A percentile compares a stretch with the other conserved stretches of the same genome.
phyloP scores from a whole-genome alignment of 2,329 filamentous ascomycete genomes.

The Mariannaea elegans region DNA sequence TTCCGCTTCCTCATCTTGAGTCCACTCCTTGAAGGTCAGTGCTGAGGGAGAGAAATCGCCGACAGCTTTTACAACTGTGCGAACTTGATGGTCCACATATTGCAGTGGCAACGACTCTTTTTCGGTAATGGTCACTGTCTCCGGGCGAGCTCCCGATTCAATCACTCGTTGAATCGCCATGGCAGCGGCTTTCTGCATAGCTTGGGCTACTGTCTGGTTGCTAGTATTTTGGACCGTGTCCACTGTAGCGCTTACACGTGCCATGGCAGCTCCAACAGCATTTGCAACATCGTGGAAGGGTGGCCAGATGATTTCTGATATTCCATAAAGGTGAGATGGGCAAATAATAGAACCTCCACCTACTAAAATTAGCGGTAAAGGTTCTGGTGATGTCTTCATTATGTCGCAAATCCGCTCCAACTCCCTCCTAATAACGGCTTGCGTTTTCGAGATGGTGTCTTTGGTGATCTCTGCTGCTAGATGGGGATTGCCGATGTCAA shows the following conservation, averaged over 20 bases:
- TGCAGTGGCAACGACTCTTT: conserved; percentile 59
- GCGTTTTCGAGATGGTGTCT: not conserved
- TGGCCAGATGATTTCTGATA: not conserved
- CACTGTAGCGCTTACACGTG: not conserved
- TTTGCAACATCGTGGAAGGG: conserved; percentile 14
- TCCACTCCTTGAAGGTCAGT: conserved; percentile 4
- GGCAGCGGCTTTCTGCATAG: conserved; percentile 1
- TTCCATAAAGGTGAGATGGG: conserved; percentile 5
- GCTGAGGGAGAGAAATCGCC: conserved; percentile 54
- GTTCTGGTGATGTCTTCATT: conserved; percentile 15
- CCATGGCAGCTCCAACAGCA: conserved; percentile 16
- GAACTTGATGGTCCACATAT: conserved; percentile 54
- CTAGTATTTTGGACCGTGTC: conserved; percentile 14
- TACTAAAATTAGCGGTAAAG: conserved; percentile 14
- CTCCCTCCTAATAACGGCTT: not conserved
- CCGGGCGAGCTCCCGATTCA: conserved; percentile 47
- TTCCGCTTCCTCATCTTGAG: not conserved
- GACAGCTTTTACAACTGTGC: conserved; percentile 63
- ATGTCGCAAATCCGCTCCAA: conserved; percentile 9
- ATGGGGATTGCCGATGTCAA: not conserved
- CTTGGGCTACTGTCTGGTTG: not conserved
- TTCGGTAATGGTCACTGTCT: conserved; percentile 55
- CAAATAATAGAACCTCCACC: conserved; percentile 14
- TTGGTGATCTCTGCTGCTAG: not conserved
- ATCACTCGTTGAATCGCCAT: conserved; percentile 16